Percentiles rank a stretch among this genome's conserved stretches.
phyloP scores from a whole-genome alignment of 2,329 filamentous ascomycete genomes.

The Whalleya microplaca region DNA sequence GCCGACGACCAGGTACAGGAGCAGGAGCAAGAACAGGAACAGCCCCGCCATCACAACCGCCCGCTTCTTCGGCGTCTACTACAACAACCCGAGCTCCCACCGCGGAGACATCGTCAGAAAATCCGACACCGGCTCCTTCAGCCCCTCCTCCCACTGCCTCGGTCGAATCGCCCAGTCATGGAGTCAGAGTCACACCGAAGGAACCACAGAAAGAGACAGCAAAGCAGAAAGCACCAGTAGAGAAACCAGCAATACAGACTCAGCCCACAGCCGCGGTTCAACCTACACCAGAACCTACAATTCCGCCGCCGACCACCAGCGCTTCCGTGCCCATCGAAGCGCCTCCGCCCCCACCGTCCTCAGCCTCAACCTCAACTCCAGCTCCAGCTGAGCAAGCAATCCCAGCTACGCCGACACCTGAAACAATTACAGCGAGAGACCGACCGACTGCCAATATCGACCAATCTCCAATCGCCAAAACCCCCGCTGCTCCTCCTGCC shows the following conservation, averaged over 20 bases:
- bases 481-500: neutral
- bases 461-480: neutral
- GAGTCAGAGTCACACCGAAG: neutral
- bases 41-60: constrained; percentile 33
- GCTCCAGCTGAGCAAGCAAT: constrained; percentile 2
- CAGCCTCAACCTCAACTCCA: constrained; percentile 4
- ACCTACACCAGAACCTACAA: constrained; percentile 8
- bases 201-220: constrained; percentile 8
- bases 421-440: constrained; percentile 5
- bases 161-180: constrained; percentile 16
- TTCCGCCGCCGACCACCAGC: constrained; percentile 4
- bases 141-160: constrained; percentile 22
- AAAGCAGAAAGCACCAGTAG: constrained; percentile 4
- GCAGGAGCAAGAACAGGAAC: constrained; percentile 35
- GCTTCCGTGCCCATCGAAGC: constrained; percentile 7
- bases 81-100: constrained; percentile 30
- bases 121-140: constrained; percentile 25
- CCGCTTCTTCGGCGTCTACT: constrained; percentile 25
- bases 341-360: constrained; percentile 2
- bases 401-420: constrained; percentile 16
- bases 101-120: constrained; percentile 26
- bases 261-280: constrained; percentile 4
- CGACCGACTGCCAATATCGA: constrained; percentile 8
- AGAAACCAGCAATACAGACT: constrained; percentile 1
- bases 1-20: constrained; percentile 51